Evolutionary conservation across 371 early-diverging fungal species (phyloP).

Genomic region (Haplosporangium sp.): DNA sequence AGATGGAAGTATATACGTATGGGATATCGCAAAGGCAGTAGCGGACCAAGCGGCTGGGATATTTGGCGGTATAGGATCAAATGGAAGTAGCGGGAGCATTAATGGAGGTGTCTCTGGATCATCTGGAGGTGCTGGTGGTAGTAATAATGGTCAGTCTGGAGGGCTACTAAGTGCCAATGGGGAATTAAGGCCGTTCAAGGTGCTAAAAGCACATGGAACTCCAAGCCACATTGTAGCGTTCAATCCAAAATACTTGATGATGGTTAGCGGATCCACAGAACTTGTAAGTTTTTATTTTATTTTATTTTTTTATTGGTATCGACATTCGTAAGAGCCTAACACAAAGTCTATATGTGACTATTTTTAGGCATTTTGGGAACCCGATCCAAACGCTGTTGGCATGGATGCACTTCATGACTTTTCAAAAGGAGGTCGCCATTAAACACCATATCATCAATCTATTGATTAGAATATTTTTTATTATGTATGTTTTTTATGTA

Average conservation of each 20-base stretch:
- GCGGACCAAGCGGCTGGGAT: conserved; percentile 22
- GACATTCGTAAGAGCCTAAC: background rate
- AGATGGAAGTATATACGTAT: conserved; percentile 73
- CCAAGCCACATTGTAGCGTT: conserved; percentile 70
- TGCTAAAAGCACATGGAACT: conserved; percentile 57
- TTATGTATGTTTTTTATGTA: conserved; percentile 7
- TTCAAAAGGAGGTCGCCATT: conserved; percentile 40
- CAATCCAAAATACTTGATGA: conserved; percentile 78
- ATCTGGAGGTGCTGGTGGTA: conserved; percentile 4
- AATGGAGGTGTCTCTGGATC: background rate
- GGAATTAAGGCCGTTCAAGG: conserved; percentile 58
- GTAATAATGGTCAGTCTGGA: conserved; percentile 14
- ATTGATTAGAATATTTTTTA: background rate
- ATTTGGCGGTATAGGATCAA: background rate
- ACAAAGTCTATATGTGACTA: background rate
- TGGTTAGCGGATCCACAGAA: conserved; percentile 69
- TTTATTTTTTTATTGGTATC: background rate
- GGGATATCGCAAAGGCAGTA: conserved; percentile 71
- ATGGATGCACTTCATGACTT: conserved; percentile 48
- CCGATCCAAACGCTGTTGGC: conserved; percentile 44
- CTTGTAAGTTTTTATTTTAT: conserved; percentile 42
- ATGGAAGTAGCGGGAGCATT: conserved; percentile 1
- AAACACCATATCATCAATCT: background rate
- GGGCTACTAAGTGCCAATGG: conserved; percentile 44
- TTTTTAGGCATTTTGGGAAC: conserved; percentile 58